phyloP scores from a whole-genome alignment of 2,329 filamentous ascomycete genomes.

The Fusarium tupiense region DNA sequence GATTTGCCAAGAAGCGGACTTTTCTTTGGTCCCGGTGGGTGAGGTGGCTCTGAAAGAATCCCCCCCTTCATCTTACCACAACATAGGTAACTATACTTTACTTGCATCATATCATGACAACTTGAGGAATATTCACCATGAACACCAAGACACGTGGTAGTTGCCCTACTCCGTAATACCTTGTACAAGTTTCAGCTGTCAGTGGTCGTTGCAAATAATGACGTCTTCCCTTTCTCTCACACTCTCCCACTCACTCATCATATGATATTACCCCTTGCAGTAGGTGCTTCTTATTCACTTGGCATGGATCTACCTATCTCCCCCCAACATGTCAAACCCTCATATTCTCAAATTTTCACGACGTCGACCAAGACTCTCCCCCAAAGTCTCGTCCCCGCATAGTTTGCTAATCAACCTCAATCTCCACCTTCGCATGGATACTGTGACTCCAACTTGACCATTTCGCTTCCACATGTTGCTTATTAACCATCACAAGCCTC shows the following conservation, averaged over 20 bases:
- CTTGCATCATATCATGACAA: background rate
- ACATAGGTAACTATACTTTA: background rate
- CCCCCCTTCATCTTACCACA: background rate
- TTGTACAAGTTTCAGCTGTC: background rate
- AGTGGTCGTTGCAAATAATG: background rate
- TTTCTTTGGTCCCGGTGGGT: background rate
- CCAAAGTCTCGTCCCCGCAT: conserved; percentile 21
- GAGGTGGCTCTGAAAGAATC: background rate
- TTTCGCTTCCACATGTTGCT: conserved; percentile 19
- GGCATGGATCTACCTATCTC: background rate
- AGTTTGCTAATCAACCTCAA: conserved; percentile 13
- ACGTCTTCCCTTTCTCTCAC: background rate
- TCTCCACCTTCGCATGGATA: conserved; percentile 15
- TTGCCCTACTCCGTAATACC: background rate
- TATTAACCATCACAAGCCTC: conserved; percentile 16
- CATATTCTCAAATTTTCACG: conserved; percentile 7
- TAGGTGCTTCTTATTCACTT: background rate
- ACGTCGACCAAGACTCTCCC: conserved; percentile 24
- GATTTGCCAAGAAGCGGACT: conserved; percentile 19
- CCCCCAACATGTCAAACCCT: background rate
- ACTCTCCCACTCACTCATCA: background rate
- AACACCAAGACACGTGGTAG: background rate
- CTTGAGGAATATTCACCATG: background rate
- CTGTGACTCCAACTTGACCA: background rate
- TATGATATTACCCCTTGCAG: conserved; percentile 14